Conservation (phyloP, 192 early-diverging fungal genomes). For the Rhizophlyctis rosea region DNA sequence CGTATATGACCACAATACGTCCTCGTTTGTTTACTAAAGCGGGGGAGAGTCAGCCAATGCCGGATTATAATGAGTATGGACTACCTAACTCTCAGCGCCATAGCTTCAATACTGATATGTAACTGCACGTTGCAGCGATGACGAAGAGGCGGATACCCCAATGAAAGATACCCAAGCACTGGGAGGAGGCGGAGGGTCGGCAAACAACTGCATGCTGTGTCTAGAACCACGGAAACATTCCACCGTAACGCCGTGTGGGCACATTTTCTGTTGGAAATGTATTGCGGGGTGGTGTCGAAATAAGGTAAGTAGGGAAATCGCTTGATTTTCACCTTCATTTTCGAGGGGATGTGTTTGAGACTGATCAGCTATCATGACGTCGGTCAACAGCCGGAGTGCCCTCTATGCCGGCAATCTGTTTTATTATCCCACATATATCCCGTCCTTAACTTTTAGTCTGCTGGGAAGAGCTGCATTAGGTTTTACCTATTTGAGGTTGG, state of each 20-base stretch:
- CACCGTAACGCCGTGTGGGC: conserved; percentile 88
- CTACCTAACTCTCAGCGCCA: not conserved
- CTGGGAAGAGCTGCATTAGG: no score
- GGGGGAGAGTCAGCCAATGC: not conserved
- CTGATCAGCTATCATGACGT: not conserved
- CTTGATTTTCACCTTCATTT: not conserved
- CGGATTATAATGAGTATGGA: conserved; percentile 21
- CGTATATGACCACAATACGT: conserved; percentile 13
- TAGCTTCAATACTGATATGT: no score
- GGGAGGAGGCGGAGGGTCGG: not conserved
- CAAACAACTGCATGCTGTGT: conserved; percentile 84
- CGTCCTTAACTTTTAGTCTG: conserved; percentile 68
- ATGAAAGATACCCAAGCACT: not conserved
- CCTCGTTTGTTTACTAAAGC: not conserved
- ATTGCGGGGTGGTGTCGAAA: conserved; percentile 89
- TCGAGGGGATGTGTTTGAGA: not conserved
- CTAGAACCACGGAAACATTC: conserved; percentile 69
- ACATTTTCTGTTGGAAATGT: conserved; percentile 95
- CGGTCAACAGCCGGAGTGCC: conserved; percentile 74
- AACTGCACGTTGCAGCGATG: no score
- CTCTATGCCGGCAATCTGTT: conserved; percentile 83
- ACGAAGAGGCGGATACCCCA: no score
- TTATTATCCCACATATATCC: conserved; percentile 70
- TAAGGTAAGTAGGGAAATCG: conserved; percentile 51
- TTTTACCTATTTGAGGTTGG: no score